phyloP scores from a whole-genome alignment of 139 green algal genomes.

The Tetraselmis striata region DNA sequence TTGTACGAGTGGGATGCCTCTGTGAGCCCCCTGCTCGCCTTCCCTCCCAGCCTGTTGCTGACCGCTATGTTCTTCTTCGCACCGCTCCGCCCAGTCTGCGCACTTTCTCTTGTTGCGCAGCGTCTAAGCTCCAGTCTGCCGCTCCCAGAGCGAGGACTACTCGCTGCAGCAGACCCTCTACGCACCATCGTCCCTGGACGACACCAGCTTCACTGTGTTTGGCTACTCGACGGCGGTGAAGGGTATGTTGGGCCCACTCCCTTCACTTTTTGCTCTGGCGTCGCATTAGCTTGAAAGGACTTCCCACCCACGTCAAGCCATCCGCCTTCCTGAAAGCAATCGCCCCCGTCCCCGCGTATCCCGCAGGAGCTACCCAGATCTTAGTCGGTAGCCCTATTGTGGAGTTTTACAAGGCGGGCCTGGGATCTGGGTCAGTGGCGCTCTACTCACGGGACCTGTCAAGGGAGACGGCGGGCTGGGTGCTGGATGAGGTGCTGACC shows the following conservation, averaged over 20 bases:
- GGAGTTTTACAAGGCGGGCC: not conserved
- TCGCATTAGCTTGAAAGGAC: not conserved
- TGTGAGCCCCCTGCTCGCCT: not conserved
- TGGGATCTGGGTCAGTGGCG: not conserved
- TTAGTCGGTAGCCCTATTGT: not conserved
- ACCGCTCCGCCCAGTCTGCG: not conserved
- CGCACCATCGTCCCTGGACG: not conserved
- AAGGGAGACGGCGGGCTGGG: not conserved
- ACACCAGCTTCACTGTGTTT: not conserved
- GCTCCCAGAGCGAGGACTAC: not conserved
- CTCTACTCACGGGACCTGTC: not conserved
- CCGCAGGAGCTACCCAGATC: not conserved
- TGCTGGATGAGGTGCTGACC: not conserved
- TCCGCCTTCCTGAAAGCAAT: not conserved
- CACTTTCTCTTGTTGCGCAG: not conserved
- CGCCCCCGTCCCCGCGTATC: not conserved
- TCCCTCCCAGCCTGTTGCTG: not conserved
- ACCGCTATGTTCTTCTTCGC: not conserved
- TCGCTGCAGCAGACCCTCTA: not conserved
- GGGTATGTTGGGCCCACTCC: not conserved
- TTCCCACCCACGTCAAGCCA: not conserved
- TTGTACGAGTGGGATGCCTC: not conserved
- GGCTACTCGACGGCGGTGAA: not conserved
- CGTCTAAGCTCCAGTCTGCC: not conserved
- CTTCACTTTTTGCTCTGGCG: not conserved